Conservation (phyloP, 176 grass and related monocot genomes). For the Oryza rufipogon region DNA sequence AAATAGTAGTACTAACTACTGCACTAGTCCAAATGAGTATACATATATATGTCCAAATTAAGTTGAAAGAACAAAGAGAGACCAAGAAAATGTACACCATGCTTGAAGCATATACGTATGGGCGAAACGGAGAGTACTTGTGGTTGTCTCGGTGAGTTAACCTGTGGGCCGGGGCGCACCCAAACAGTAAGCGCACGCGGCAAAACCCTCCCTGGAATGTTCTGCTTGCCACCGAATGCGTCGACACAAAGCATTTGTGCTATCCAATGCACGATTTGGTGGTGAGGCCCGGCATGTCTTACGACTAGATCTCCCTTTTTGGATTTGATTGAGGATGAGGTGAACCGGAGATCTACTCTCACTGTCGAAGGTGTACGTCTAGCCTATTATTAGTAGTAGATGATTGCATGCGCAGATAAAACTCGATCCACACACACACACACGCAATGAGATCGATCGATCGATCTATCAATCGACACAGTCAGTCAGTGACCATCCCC, state of each 20-base stretch:
- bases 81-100: background rate
- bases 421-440: background rate
- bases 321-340: slow-evolving; percentile 26
- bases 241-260: slow-evolving; percentile 20
- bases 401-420: background rate
- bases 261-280: slow-evolving; percentile 7
- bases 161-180: too few relatives aligned
- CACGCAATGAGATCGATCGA: background rate
- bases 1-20: background rate
- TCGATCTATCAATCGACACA: background rate
- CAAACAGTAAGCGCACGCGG: slow-evolving; percentile 20
- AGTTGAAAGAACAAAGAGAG: background rate
- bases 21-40: background rate
- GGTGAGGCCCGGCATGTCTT: slow-evolving; percentile 19
- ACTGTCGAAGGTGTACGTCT: background rate
- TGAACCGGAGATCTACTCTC: slow-evolving; percentile 8
- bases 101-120: background rate
- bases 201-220: slow-evolving; percentile 18
- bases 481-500: background rate
- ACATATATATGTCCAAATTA: too few relatives aligned
- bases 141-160: background rate
- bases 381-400: background rate
- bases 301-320: slow-evolving; percentile 11
- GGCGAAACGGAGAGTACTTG: background rate
- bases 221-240: slow-evolving; percentile 13